phyloP scores from a whole-genome alignment of 441 rosid species.

The Biscutella laevigata region DNA sequence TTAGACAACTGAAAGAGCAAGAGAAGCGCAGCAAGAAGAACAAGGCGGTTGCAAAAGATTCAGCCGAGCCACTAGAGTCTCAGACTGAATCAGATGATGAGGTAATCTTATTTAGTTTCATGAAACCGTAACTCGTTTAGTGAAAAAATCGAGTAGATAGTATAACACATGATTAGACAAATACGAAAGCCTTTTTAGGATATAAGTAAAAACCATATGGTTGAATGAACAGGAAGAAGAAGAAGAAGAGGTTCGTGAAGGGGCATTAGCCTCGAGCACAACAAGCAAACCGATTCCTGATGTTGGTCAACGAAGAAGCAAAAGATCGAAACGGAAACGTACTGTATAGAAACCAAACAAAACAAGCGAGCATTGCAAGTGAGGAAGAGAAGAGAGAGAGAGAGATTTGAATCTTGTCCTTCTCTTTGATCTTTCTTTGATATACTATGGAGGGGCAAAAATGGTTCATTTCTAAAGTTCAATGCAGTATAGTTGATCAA shows the following conservation, averaged over 20 bases:
- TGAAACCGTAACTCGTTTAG: too few relatives aligned
- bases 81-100: slow-evolving; percentile 49
- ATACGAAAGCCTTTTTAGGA: too few relatives aligned
- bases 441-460: slow-evolving; percentile 1
- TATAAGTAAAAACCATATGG: too few relatives aligned
- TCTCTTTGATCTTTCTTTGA: slow-evolving; percentile 18
- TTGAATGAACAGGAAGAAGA: slow-evolving; percentile 51
- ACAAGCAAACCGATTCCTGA: slow-evolving; percentile 49
- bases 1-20: slow-evolving; percentile 60
- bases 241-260: slow-evolving; percentile 55
- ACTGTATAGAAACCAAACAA: slow-evolving; percentile 42
- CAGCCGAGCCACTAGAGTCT: slow-evolving; percentile 36
- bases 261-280: slow-evolving; percentile 49
- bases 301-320: slow-evolving; percentile 66
- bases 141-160: too few relatives aligned
- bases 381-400: not conserved
- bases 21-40: slow-evolving; percentile 44
- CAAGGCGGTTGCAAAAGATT: slow-evolving; percentile 51
- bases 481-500: slow-evolving; percentile 3
- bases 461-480: slow-evolving; percentile 16
- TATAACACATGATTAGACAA: too few relatives aligned
- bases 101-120: too few relatives aligned
- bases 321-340: slow-evolving; percentile 79
- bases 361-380: not conserved
- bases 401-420: slow-evolving; percentile 3